phyloP scores from a whole-genome alignment of 2,329 filamentous ascomycete species.

The Elsinoe arachidis region DNA sequence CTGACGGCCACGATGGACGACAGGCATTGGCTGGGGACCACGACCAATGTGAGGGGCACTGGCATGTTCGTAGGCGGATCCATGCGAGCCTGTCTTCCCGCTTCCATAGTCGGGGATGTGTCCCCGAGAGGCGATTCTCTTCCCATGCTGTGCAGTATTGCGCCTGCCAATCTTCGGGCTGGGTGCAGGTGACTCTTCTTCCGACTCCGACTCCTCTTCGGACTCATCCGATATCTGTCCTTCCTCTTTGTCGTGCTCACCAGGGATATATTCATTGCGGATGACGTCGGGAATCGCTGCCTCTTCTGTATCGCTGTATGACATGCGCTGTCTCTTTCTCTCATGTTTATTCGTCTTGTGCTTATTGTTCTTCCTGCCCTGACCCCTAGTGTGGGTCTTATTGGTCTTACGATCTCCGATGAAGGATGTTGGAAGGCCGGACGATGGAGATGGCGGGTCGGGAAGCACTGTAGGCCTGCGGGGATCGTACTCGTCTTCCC shows the following conservation, averaged over 20 bases:
- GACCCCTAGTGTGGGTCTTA: background rate
- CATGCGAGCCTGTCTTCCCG: background rate
- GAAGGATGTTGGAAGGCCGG: background rate
- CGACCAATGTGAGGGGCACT: no score
- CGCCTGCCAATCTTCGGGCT: background rate
- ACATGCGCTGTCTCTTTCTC: slow-evolving; percentile 13
- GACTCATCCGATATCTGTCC: background rate
- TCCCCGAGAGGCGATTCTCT: background rate
- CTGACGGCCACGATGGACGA: background rate
- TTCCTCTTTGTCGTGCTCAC: slow-evolving; percentile 3
- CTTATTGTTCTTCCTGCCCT: slow-evolving; percentile 14
- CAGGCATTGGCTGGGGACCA: background rate
- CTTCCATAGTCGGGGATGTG: background rate
- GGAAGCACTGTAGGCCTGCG: slow-evolving; percentile 28
- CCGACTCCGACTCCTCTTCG: background rate
- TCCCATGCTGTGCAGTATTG: background rate
- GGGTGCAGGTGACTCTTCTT: background rate
- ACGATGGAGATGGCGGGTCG: background rate
- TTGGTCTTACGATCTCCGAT: no score
- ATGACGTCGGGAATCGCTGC: slow-evolving; percentile 16
- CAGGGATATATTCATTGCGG: slow-evolving; percentile 9
- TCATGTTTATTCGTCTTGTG: slow-evolving; percentile 13
- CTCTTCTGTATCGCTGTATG: slow-evolving; percentile 14
- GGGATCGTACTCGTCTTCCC: slow-evolving; percentile 43
- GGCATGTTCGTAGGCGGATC: no score